phyloP scores from a whole-genome alignment of 1,139 yeast genomes.

The Taphrina flavorubra region DNA sequence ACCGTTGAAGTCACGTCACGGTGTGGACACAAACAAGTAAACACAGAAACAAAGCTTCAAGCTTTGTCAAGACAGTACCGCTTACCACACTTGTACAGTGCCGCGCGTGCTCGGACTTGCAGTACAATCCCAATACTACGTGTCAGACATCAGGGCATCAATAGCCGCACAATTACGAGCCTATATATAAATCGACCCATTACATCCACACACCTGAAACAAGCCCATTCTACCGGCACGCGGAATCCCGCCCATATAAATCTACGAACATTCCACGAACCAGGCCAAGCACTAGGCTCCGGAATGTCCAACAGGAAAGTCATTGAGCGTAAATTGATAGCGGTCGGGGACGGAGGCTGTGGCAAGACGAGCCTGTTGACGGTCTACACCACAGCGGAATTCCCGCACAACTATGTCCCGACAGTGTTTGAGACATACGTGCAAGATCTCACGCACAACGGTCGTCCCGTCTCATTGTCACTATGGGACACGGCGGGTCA shows the following conservation, averaged over 20 bases:
- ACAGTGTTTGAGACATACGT: slow-evolving; percentile 87
- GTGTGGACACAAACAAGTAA: slow-evolving; percentile 8
- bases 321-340: slow-evolving; percentile 64
- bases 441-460: slow-evolving; percentile 59
- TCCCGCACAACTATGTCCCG: slow-evolving; percentile 68
- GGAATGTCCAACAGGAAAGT: slow-evolving; percentile 27
- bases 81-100: not conserved
- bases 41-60: not conserved
- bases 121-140: not conserved
- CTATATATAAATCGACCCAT: too few relatives aligned
- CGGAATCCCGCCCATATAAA: not conserved
- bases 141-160: not conserved
- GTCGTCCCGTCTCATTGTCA: slow-evolving; percentile 70
- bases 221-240: not conserved
- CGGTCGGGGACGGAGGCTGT: slow-evolving; percentile 94
- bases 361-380: slow-evolving; percentile 86
- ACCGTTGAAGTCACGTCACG: slow-evolving; percentile 5
- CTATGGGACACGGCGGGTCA: slow-evolving; percentile 96
- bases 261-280: not conserved
- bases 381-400: slow-evolving; percentile 59
- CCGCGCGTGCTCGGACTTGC: not conserved
- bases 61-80: not conserved
- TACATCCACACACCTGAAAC: slow-evolving; percentile 3
- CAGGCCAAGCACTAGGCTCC: not conserved
- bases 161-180: not conserved